Base-by-base conservation (phyloP, 257 asterid species). In the Jasminum sambac region DNA sequence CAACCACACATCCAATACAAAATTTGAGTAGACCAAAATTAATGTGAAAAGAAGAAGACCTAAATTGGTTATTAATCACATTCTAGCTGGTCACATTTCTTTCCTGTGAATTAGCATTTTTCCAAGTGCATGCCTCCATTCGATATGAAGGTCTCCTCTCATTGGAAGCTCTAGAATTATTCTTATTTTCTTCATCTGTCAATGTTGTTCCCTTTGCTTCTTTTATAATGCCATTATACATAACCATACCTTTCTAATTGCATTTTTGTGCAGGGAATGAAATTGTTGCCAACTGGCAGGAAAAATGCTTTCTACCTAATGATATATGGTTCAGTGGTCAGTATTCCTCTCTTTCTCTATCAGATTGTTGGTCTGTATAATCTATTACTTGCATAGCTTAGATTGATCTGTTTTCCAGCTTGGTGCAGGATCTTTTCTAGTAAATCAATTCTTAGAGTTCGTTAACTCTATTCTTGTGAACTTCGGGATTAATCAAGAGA, bases 361-460 rank as follows among this genome's bases (percentile, higher is more conserved):
- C 37, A 55, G 12, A 9, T 38, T 74, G 7, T 63, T 13, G 34
- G 5, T 37, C 57, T 17, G 42, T 8, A 63, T 78, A 3, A 42
- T 71, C 59, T 57, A 37, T 52, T 65, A 69, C 59, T 70, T 77
- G 69, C 60, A 73, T 74, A 34, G 62, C 42, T 23, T 58, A 69
- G 21, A 41, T 46, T 81, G 69, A 68, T 30, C 68, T 79, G 30
- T 69, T 13, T 77, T 79, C 77, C 90, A 92, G 98, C 80, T 92
- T 81, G 96, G 98, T 63, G 97, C 96, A 19, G 98, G 98, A 76
- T 87, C 98, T 0, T 87, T 84, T 80, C 76, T 92, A 52, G 84
- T 92, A 1, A 88, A 89, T 55, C 83, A 93, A 8, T 78, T 90
- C 69, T 87, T 96, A 5, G 60, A 68, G 77, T 73, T 88, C 63